Base-by-base conservation (phyloP, 1,284 basidiomycete species). In the Meira nashicola region DNA sequence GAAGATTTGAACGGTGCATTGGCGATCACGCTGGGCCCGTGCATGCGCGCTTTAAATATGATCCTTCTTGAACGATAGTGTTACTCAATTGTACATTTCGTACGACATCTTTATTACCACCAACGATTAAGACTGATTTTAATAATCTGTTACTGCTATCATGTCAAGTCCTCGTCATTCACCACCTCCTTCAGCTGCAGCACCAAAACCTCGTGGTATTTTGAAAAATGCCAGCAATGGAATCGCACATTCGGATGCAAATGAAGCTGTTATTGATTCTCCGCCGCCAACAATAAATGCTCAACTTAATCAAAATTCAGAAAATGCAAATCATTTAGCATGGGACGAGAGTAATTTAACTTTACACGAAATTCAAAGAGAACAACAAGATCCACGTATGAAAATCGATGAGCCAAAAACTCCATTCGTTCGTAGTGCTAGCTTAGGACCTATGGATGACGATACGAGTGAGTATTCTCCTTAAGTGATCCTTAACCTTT, bases 361-460 rank as follows among this genome's bases (percentile, higher is more conserved):
- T 23, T 59, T 74, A 19, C 71, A 78, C 64, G 68, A 78, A 55
- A 67, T 73, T 48, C 67, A 77, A 50, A 64, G 70, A 14, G 73
- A 76, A 39, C 65, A 67, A 44, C 64, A 68, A 54, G 71, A 61
- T 28, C 63, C 72, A 23, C 65, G 76, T n/a, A 78, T 78, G 76
- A 76, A 65, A 54, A 75, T 78, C 47, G 76, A 78, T 51, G 76
- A 78, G 62, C 76, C 76, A 54, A 78, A 78, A 61, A 78, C 76
- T 2, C 76, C 76, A 14, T 78, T 78, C 41, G 76, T 78, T n/a
- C 65, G 67, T 14, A 66, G 67, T 46, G 62, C 68, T 5, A 59
- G 59, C 43, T 57, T 69, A 8, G 67, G 64, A 5, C 67, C 70
- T 19, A 73, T 74, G 9, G 73, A 72, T 33, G 73, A 74, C 10